Evolutionary conservation across 768 basidiomycete species (phyloP), one percentile per base, ranked within the genome.

Genomic region (Rickenella mellea): DNA sequence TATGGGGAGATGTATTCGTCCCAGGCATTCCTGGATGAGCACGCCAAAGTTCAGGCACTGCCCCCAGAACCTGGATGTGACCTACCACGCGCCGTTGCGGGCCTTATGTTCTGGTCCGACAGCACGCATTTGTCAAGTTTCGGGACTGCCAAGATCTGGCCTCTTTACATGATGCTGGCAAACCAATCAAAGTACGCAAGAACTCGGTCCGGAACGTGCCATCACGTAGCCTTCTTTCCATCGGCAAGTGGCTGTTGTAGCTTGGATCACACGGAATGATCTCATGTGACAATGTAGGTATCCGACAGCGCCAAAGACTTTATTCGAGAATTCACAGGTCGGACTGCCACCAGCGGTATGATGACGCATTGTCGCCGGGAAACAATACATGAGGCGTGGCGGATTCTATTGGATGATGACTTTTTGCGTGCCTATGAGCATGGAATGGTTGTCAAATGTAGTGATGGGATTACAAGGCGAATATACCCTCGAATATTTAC

Each of bases 1-100:
- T 53, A 54, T 10, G 51, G 55, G 22, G 51, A 60, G 14, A 32
- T 58, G 2, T 60, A 56, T 35, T 52, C 48, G 0, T 58, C 56
- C 0, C 47, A 54, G 25, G 46, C 51, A 0, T 56, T 55, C 45
- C 48, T 50, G 5, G 14, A 30, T 1, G 55, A 52, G 12, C 48
- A 51, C 6, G 31, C 53, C 3, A 46, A 58, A 0, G 1, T 60
- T 9, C 53, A 58, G 31, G 6, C 29, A 2, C 25, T 46, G 2
- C 51, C 43, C 1, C 11, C 39, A 9, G 32, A 48, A 19, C 48
- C 46, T 5, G 42, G 27, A 0, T 33, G 48, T 35, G 4, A 42
- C 6, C 39, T 48, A 1, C 52, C 55, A 22, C 26, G 41, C 5
- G 46, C 48, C 6, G 41, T 57, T 11, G 46, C 48, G 1, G 32